phyloP scores from a whole-genome alignment of 2,329 filamentous ascomycete species.

The Colletotrichum ledebouriae region DNA sequence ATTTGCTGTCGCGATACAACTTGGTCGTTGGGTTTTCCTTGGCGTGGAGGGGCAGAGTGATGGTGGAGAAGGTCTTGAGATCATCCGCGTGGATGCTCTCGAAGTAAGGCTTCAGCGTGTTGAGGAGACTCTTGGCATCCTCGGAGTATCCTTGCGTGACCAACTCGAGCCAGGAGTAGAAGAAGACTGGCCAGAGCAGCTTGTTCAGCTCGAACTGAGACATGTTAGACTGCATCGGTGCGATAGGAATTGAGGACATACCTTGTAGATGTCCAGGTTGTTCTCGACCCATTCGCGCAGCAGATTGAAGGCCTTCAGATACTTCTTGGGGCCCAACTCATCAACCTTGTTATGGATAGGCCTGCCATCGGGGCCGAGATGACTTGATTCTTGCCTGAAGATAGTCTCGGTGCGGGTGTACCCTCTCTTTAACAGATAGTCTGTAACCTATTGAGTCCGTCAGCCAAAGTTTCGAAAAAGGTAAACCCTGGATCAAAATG shows the following conservation, averaged over 20 bases:
- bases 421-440: slow-evolving; percentile 95
- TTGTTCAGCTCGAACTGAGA: slow-evolving; percentile 85
- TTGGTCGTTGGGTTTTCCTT: slow-evolving; percentile 82
- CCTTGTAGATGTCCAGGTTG: slow-evolving; percentile 94
- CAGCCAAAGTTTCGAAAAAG: background rate
- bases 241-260: slow-evolving; percentile 49
- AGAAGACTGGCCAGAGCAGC: slow-evolving; percentile 92
- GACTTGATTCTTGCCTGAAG: slow-evolving; percentile 89
- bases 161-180: slow-evolving; percentile 90
- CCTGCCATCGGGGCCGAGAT: slow-evolving; percentile 84
- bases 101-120: slow-evolving; percentile 76
- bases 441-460: slow-evolving; percentile 73
- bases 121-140: slow-evolving; percentile 82
- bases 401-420: slow-evolving; percentile 94
- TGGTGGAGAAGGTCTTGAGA: slow-evolving; percentile 78
- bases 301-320: slow-evolving; percentile 79
- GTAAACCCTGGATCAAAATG: background rate
- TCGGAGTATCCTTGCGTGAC: slow-evolving; percentile 77
- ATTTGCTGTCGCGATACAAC: slow-evolving; percentile 88
- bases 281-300: slow-evolving; percentile 89
- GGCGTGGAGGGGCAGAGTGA: slow-evolving; percentile 83
- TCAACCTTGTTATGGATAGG: slow-evolving; percentile 76
- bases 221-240: slow-evolving; percentile 39
- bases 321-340: slow-evolving; percentile 81
- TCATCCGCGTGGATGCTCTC: slow-evolving; percentile 85